Conservation (phyloP, 352 stramenopile species). For the Phytophthora aleatoria region DNA sequence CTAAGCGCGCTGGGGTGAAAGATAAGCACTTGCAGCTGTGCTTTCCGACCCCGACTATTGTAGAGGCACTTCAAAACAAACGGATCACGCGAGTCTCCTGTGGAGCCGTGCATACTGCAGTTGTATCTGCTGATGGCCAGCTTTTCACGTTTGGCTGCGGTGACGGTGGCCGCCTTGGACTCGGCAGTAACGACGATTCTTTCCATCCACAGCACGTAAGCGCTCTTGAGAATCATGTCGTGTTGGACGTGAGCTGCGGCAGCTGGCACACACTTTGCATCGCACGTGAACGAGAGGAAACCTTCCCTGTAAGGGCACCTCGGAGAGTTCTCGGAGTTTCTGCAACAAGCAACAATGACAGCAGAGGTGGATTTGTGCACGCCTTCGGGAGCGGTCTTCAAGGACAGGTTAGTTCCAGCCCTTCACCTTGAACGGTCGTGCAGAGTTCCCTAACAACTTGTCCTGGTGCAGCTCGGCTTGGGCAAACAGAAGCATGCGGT, state of each 20-base stretch:
- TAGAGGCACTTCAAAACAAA: slow-evolving; percentile 49
- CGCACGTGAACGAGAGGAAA: slow-evolving; percentile 31
- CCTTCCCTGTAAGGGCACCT: slow-evolving; percentile 5
- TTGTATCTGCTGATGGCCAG: slow-evolving; percentile 56
- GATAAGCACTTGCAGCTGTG: slow-evolving; percentile 54
- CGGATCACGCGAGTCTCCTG: slow-evolving; percentile 83
- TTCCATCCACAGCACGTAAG: slow-evolving; percentile 54
- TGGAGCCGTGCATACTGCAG: slow-evolving; percentile 84
- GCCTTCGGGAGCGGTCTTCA: slow-evolving; percentile 73
- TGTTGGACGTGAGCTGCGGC: slow-evolving; percentile 61
- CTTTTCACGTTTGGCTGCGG: slow-evolving; percentile 90
- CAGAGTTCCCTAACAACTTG: neutral
- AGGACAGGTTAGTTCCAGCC: slow-evolving; percentile 46
- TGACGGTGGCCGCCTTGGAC: slow-evolving; percentile 89
- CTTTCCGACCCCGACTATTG: slow-evolving; percentile 68
- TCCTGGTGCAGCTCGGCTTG: slow-evolving; percentile 52
- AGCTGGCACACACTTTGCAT: slow-evolving; percentile 81
- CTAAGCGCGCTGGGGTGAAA: slow-evolving; percentile 57
- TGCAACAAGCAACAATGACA: neutral
- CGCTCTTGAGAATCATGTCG: slow-evolving; percentile 52
- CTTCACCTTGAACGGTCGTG: neutral
- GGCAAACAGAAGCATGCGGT: slow-evolving; percentile 70
- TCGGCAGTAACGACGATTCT: slow-evolving; percentile 58
- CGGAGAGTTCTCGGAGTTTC: neutral
- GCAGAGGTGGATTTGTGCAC: slow-evolving; percentile 55